These are phyloP conservation scores for Penicillium cataractarum DNA, from an alignment of 495 filamentous ascomycete species.

Conservation along the genomic window DNA sequence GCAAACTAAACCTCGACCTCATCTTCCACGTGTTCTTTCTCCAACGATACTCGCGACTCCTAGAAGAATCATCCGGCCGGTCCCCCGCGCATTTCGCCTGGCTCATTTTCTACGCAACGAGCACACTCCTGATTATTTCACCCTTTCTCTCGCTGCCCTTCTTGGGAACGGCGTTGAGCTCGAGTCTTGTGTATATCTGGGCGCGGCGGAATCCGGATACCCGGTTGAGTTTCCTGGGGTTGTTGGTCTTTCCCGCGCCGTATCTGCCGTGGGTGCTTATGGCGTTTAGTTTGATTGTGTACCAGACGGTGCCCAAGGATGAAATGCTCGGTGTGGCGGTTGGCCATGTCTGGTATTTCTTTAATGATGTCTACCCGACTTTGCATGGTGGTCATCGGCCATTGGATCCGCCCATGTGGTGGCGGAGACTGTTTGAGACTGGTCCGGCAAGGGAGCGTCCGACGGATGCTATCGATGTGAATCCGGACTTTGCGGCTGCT, in stretches of 20 bases:
- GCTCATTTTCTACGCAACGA: conserved; percentile 83
- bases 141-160: conserved; percentile 86
- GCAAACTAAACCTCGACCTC: conserved; percentile 89
- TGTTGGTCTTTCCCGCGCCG: conserved; percentile 89
- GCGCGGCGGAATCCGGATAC: conserved; percentile 92
- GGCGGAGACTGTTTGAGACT: conserved; percentile 81
- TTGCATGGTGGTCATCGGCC: conserved; percentile 84
- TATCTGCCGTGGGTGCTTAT: conserved; percentile 97
- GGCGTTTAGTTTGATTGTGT: conserved; percentile 82
- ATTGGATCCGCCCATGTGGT: conserved; percentile 89
- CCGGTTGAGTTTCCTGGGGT: conserved; percentile 83
- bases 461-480: conserved; percentile 35
- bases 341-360: conserved; percentile 98
- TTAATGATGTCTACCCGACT: conserved; percentile 92
- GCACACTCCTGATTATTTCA: conserved; percentile 75
- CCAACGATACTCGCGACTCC: conserved; percentile 90
- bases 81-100: conserved; percentile 93
- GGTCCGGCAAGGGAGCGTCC: conserved; percentile 27
- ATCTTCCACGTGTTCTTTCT: conserved; percentile 99
- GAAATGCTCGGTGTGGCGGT: conserved; percentile 93
- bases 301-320: conserved; percentile 88
- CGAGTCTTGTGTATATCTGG: conserved; percentile 97
- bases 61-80: conserved; percentile 89
- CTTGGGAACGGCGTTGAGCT: conserved; percentile 86
- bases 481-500: conserved; percentile 44